These are phyloP conservation scores for Elaphomyces granulatus DNA, from an alignment of 495 filamentous ascomycete genomes.

Conservation along the genomic window DNA sequence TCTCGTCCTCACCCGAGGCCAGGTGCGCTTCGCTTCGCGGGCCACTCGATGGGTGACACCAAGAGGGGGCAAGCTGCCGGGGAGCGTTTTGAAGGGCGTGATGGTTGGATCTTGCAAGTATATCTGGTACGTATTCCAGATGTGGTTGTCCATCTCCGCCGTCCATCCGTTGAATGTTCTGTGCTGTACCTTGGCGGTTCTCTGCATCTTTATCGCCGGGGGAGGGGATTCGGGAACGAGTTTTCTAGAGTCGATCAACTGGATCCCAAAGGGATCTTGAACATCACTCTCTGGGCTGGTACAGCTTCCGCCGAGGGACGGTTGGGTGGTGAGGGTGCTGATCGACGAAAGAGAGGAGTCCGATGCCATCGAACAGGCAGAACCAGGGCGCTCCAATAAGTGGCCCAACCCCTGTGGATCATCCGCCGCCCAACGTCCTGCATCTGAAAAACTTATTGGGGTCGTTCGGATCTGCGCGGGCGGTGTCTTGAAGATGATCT, in stretches of 20 bases:
- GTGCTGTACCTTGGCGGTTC: not conserved
- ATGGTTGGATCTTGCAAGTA: slow-evolving; percentile 87
- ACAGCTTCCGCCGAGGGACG: slow-evolving; percentile 51
- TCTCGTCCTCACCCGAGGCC: slow-evolving; percentile 32
- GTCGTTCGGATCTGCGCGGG: slow-evolving; percentile 37
- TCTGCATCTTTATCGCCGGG: slow-evolving; percentile 10
- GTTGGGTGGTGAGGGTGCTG: slow-evolving; percentile 49
- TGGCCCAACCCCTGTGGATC: slow-evolving; percentile 22
- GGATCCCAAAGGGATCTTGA: slow-evolving; percentile 39
- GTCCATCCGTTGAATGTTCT: slow-evolving; percentile 42
- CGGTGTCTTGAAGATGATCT: slow-evolving; percentile 49
- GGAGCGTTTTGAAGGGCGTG: slow-evolving; percentile 84
- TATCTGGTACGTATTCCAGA: slow-evolving; percentile 80
- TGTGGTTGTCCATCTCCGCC: slow-evolving; percentile 76
- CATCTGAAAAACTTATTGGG: slow-evolving; percentile 18
- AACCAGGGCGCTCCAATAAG: slow-evolving; percentile 39
- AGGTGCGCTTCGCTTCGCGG: slow-evolving; percentile 68
- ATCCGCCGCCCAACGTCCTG: slow-evolving; percentile 17
- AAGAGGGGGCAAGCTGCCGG: slow-evolving; percentile 71
- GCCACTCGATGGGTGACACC: slow-evolving; percentile 85
- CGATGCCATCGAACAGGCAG: slow-evolving; percentile 47
- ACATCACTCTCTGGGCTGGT: slow-evolving; percentile 51
- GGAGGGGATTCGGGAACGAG: slow-evolving; percentile 20
- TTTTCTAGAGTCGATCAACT: slow-evolving; percentile 26
- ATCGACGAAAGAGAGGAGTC: slow-evolving; percentile 57